Evolutionary conservation across 306 rosid species (phyloP).

Genomic region (Arachis hypogaea): DNA sequence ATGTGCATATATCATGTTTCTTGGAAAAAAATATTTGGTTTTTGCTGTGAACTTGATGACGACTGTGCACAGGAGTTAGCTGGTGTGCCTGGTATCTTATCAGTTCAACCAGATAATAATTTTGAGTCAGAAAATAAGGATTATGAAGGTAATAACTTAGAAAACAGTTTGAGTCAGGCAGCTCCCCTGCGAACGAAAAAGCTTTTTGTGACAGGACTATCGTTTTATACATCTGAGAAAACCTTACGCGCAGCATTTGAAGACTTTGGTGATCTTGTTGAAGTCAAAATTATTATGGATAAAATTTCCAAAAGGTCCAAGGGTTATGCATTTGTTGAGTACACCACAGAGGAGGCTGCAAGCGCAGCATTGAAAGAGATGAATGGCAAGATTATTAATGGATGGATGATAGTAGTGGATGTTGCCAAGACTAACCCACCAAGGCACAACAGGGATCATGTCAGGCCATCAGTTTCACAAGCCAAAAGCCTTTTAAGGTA

Average conservation of each 20-base stretch:
- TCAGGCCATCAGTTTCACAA: conserved; percentile 41
- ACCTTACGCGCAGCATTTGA: conserved; percentile 85
- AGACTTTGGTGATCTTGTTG: conserved; percentile 82
- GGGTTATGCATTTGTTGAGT: conserved; percentile 91
- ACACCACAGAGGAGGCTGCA: conserved; percentile 87
- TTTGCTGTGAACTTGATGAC: no score
- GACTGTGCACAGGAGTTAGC: no score
- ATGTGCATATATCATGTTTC: no score
- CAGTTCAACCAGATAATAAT: no score
- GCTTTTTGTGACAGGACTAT: conserved; percentile 66
- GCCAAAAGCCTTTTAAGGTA: conserved; percentile 20
- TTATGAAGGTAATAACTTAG: conserved; percentile 41
- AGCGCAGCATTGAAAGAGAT: conserved; percentile 81
- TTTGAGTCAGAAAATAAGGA: no score
- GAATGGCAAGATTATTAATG: conserved; percentile 97
- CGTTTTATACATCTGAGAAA: conserved; percentile 76
- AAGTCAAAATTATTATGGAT: conserved; percentile 85
- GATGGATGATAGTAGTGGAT: conserved; percentile 96
- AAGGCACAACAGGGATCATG: conserved; percentile 47
- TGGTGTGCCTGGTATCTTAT: no score
- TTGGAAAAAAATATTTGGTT: no score
- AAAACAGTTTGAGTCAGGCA: conserved; percentile 43
- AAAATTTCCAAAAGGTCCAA: conserved; percentile 85
- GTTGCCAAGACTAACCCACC: conserved; percentile 70
- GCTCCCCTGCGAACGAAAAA: conserved; percentile 48